These are phyloP conservation scores for Trypanosoma melophagium DNA, from an alignment of 208 protist species.

Conservation along the genomic window DNA sequence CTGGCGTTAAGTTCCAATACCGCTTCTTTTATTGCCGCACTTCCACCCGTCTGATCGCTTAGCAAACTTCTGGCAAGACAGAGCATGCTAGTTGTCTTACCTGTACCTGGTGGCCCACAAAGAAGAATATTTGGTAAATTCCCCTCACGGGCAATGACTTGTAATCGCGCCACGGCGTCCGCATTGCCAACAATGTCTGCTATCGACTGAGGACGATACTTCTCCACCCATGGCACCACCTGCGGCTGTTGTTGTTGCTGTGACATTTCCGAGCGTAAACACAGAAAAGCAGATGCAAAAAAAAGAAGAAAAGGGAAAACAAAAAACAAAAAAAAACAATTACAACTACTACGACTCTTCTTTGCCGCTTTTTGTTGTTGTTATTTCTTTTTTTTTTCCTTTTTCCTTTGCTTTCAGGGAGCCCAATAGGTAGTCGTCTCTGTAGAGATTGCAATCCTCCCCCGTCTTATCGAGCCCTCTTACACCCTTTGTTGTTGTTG, in stretches of 20 bases:
- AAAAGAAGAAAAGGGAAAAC: slow-evolving; percentile 10
- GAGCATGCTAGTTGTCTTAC: slow-evolving; percentile 98
- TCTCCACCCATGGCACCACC: slow-evolving; percentile 97
- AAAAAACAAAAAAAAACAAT: slow-evolving; percentile 7
- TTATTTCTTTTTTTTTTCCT: too few species aligned
- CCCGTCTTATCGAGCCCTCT: too few species aligned
- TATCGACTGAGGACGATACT: slow-evolving; percentile 96
- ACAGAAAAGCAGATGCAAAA: slow-evolving; percentile 5
- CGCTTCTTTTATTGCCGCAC: slow-evolving; percentile 85
- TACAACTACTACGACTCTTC: too few species aligned
- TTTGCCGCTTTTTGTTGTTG: too few species aligned
- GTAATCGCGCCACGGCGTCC: slow-evolving; percentile 94
- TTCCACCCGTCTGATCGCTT: slow-evolving; percentile 35
- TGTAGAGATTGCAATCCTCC: too few species aligned
- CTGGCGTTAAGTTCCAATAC: slow-evolving; percentile 99
- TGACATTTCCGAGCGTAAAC: too few species aligned
- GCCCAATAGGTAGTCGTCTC: too few species aligned
- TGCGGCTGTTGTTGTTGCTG: not conserved
- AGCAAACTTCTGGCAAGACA: slow-evolving; percentile 95
- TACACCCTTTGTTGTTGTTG: too few species aligned
- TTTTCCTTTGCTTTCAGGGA: too few species aligned
- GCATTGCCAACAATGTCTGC: slow-evolving; percentile 98
- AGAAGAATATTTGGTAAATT: slow-evolving; percentile 99
- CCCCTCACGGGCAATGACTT: slow-evolving; percentile 94
- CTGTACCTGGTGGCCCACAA: slow-evolving; percentile 91